Conservation (phyloP, 805 yeast species). For the Candida maltosa region DNA sequence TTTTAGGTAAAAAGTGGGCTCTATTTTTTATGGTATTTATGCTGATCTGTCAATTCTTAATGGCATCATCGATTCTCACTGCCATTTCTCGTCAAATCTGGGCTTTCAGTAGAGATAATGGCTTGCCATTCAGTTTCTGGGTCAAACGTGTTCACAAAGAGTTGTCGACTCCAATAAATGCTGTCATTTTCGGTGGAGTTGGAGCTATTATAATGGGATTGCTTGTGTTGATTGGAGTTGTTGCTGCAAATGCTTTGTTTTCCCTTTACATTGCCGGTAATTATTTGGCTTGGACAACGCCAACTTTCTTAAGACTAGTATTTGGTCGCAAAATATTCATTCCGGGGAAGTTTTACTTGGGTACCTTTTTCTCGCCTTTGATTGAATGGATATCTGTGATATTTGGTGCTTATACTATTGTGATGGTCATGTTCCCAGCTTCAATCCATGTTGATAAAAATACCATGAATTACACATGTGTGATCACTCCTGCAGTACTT, state of each 20-base stretch:
- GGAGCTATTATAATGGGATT: conserved; percentile 35
- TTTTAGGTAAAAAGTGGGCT: conserved; percentile 28
- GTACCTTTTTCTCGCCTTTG: conserved; percentile 42
- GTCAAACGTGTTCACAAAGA: conserved; percentile 21
- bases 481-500: conserved; percentile 29
- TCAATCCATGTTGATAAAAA: conserved; percentile 31
- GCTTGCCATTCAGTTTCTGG: conserved; percentile 24
- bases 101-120: conserved; percentile 30
- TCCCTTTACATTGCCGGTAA: conserved; percentile 56
- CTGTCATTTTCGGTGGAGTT: conserved; percentile 29
- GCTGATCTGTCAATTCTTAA: conserved; percentile 26
- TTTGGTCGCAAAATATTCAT: conserved; percentile 45
- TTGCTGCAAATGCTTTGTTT: conserved; percentile 42
- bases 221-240: conserved; percentile 35
- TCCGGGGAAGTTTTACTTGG: conserved; percentile 66
- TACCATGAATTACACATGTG: conserved; percentile 33
- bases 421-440: conserved; percentile 49
- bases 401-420: conserved; percentile 25
- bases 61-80: conserved; percentile 30
- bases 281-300: conserved; percentile 59
- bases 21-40: conserved; percentile 26
- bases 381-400: conserved; percentile 41
- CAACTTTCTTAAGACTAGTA: conserved; percentile 52
- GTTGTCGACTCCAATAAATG: conserved; percentile 25
- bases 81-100: conserved; percentile 28